Base-by-base conservation (phyloP, 1,139 yeast genomes). In the Yamadazyma mexicana region DNA sequence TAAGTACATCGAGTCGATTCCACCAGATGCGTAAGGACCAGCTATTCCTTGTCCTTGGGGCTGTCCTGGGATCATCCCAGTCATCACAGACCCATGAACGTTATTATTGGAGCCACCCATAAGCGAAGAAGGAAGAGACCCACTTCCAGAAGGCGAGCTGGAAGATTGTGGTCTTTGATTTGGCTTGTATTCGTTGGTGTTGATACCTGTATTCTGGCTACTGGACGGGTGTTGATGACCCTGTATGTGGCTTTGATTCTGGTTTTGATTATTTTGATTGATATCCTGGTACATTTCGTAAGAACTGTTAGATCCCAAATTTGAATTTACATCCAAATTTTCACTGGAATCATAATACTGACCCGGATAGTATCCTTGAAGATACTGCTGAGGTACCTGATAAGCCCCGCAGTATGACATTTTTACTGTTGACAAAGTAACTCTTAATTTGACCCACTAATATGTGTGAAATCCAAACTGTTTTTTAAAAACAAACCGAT, bases 361-460 rank as follows among this genome's bases (percentile, higher is more conserved):
- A n/a, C 40, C 37, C 18, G 38, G 32, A 27, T 61, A 64, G 42
- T 59, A 63, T 10, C 63, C 64, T 45, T 64, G 72, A 16, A 64
- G 50, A 44, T 63, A 68, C 44, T 64, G 75, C 46, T 64, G 75
- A 33, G 73, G 65, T 24, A 61, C 56, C 51, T 67, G 75, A 51
- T 64, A 71, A 20, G 73, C 73, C 42, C 70, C 73, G 55, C 67
- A 70, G 56, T 68, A 71, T 35, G 75, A 61, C 77, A 72, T 72
- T 40, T 16, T 51, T n/a, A 6, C n/a, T 11, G 15, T 15, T 16
- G 9, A 11, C 17, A 15, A n/a, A n/a, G n/a, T n/a, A n/a, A n/a
- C n/a, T n/a, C n/a, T n/a, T n/a, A n/a, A n/a, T n/a, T n/a, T n/a
- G n/a, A n/a, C n/a, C n/a, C n/a, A 28, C 9, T 16, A 20, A 8